Conservation (phyloP, 768 basidiomycete species). For the Termitomyces sp. region DNA sequence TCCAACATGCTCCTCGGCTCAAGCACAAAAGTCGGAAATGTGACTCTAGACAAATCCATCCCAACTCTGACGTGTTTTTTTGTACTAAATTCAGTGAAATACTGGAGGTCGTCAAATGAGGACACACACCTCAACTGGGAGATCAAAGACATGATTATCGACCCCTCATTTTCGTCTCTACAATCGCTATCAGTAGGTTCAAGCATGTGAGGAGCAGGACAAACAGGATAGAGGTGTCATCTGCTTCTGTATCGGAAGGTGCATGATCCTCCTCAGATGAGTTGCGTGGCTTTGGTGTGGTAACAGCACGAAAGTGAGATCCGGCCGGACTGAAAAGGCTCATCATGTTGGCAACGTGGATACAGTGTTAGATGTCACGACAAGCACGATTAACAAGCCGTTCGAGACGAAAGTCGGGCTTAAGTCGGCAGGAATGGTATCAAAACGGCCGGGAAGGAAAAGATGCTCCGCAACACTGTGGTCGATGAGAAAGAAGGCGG, state of each 20-base stretch:
- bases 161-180: constrained; percentile 93
- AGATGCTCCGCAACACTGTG: neutral
- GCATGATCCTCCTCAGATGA: constrained; percentile 58
- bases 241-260: constrained; percentile 79
- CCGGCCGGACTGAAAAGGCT: constrained; percentile 71
- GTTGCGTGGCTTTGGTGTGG: constrained; percentile 59
- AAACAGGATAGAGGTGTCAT: constrained; percentile 86
- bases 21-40: constrained; percentile 91
- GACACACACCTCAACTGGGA: constrained; percentile 72
- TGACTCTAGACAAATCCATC: constrained; percentile 95
- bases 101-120: neutral
- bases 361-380: neutral
- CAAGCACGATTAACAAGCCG: neutral
- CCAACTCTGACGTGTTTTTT: constrained; percentile 57
- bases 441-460: neutral
- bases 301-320: constrained; percentile 48
- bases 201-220: constrained; percentile 31
- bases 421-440: neutral
- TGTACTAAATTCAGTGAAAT: neutral
- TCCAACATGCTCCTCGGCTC: constrained; percentile 98
- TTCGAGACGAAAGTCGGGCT: neutral
- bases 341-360: constrained; percentile 49
- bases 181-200: constrained; percentile 29
- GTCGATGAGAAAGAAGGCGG: neutral
- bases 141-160: constrained; percentile 80